Base-by-base conservation (phyloP, 2,329 filamentous ascomycete genomes). In the Ophiostoma australiae region DNA sequence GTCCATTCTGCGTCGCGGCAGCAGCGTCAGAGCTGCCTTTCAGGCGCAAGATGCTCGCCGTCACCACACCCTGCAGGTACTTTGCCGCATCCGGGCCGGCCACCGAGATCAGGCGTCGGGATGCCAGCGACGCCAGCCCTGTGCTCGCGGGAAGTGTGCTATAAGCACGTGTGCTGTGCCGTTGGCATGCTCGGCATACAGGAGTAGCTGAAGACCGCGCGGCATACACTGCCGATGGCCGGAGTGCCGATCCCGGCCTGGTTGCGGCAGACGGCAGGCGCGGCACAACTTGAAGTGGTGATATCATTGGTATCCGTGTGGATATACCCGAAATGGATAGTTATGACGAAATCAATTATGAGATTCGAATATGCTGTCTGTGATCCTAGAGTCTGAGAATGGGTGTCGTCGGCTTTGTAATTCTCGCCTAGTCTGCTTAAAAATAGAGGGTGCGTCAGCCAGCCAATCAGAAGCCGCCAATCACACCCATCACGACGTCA, bases 61-160 rank as follows among this genome's bases (percentile, higher is more conserved):
- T 97, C 74, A 95, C 87, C 71, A 97, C 87, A 70, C 94, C 94
- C 79, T 98, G 93, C 1, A 99, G 86, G 80, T 94, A 98, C 75
- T 90, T 90, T 67, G 90, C 86, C 41, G 93, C 89, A 76, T 97
- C 94, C 3, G 84, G 84, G 2, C 95, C 95, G 20, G 89, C 86
- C 73, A 98, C 83, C 58, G 90, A 90, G 75, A 99, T 89, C 65
- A 98, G 85, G 69, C 89, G 88, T 68, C 95, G 91, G 74, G 90
- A 90, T n/a, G 87, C 81, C 73, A 98, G 87, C 35, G 79, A 79
- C 17, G 86, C 81, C 79, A 87, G 77, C 75, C 82, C 83, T 72
- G 84, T 77, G 2, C 79, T 35, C 15, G 33, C 6, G 11, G 39
- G 17, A 3, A 39, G 2, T 10, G 55, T 23, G 76, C 76, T 70